A percentile compares a stretch with the other conserved stretches of the same genome.
Conservation (phyloP, 2,329 filamentous ascomycete genomes). For the Pseudovirgaria hyperparasitica region DNA sequence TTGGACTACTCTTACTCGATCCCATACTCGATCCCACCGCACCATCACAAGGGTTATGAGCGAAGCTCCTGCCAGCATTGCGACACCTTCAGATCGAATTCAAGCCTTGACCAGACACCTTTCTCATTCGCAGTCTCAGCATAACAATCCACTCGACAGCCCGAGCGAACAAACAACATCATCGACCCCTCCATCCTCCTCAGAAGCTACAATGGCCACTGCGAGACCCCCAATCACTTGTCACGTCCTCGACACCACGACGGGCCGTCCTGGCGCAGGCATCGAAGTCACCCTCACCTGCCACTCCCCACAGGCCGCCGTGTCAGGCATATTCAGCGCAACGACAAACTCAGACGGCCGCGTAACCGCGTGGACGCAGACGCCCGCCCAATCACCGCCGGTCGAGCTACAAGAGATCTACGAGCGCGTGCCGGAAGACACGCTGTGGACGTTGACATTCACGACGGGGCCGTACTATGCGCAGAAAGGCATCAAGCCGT, state of each 20-base stretch:
- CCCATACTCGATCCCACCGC: too few relatives aligned
- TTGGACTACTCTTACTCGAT: too few relatives aligned
- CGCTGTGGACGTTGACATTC: slow-evolving; percentile 58
- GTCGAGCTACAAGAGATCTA: slow-evolving; percentile 25
- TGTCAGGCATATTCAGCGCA: slow-evolving; percentile 45
- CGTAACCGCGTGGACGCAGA: slow-evolving; percentile 53
- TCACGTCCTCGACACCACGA: slow-evolving; percentile 74
- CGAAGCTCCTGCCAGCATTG: too few relatives aligned
- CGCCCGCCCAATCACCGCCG: slow-evolving; percentile 35
- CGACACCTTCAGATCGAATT: too few relatives aligned
- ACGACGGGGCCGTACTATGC: slow-evolving; percentile 63
- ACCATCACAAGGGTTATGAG: too few relatives aligned
- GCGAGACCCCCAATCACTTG: slow-evolving; percentile 56
- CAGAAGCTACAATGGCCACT: slow-evolving; percentile 9
- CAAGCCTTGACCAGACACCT: too few relatives aligned
- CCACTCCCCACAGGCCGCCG: slow-evolving; percentile 16
- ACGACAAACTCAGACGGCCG: slow-evolving; percentile 66
- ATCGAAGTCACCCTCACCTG: slow-evolving; percentile 54
- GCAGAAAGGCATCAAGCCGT: slow-evolving; percentile 37
- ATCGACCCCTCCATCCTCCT: slow-evolving; percentile 4
- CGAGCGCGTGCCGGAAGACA: slow-evolving; percentile 24
- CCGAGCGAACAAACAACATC: slow-evolving; percentile 1
- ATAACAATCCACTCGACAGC: too few relatives aligned
- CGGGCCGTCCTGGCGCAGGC: slow-evolving; percentile 53
- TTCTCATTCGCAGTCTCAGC: too few relatives aligned